Evolutionary conservation across 768 basidiomycete genomes (phyloP).

Genomic region (Calocera cornea): DNA sequence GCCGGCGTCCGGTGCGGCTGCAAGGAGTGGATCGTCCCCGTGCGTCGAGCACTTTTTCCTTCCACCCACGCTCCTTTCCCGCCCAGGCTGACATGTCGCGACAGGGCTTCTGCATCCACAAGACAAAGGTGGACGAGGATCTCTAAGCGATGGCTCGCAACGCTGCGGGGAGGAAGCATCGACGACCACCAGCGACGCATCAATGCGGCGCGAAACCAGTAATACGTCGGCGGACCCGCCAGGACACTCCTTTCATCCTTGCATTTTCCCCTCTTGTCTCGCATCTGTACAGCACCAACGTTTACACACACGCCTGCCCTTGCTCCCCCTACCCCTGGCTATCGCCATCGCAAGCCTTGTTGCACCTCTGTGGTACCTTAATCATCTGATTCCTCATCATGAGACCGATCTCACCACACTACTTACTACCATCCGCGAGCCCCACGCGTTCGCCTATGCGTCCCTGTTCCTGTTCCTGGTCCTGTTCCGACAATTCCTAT

Average conservation of each 20-base stretch:
- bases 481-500: neutral
- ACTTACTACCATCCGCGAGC: neutral
- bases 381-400: no score
- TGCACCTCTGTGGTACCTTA: no score
- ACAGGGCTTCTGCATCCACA: constrained; percentile 42
- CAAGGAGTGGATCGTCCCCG: constrained; percentile 84
- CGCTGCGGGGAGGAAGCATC: no score
- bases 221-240: neutral
- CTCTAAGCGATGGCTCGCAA: constrained; percentile 10
- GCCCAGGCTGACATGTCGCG: neutral
- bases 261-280: neutral
- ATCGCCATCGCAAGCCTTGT: no score
- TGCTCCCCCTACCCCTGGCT: neutral
- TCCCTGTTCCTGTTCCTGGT: no score
- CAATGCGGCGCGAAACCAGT: neutral
- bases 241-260: neutral
- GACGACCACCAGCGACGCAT: neutral
- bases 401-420: no score
- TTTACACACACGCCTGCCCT: neutral
- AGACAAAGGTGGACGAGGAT: constrained; percentile 44
- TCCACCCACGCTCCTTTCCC: neutral
- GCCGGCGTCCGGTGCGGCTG: constrained; percentile 86
- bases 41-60: constrained; percentile 26
- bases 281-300: neutral
- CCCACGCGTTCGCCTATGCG: neutral